phyloP scores from a whole-genome alignment of 1,139 yeast species.

The Arxiozyma heterogenica region DNA sequence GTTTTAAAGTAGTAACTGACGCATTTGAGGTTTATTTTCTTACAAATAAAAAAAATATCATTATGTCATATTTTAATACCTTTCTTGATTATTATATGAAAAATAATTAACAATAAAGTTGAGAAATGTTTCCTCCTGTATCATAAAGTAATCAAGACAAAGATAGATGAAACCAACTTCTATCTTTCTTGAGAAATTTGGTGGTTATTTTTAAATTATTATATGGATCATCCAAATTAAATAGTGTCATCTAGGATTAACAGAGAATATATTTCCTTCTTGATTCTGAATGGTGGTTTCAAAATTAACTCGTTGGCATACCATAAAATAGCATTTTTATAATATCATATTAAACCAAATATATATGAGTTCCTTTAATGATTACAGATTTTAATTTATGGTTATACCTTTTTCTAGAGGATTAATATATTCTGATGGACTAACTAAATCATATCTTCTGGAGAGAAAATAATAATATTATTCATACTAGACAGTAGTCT shows the following conservation, averaged over 20 bases:
- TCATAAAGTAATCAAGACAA: too few species aligned
- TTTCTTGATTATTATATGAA: not conserved
- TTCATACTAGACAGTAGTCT: not conserved
- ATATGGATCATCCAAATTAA: too few species aligned
- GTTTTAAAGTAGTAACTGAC: not conserved
- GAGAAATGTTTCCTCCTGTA: too few species aligned
- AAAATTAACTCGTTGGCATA: not conserved
- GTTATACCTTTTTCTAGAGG: not conserved
- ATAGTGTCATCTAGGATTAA: too few species aligned
- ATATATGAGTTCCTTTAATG: not conserved
- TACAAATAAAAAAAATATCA: not conserved
- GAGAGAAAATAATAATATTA: not conserved
- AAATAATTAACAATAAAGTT: not conserved
- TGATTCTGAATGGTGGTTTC: not conserved
- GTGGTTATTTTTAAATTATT: too few species aligned
- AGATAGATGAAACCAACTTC: too few species aligned
- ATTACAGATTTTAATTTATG: not conserved
- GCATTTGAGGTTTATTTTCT: slow-evolving; percentile 1
- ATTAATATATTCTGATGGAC: too few species aligned
- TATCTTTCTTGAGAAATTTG: too few species aligned
- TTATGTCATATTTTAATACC: too few species aligned
- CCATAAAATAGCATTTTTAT: not conserved
- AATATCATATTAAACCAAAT: not conserved
- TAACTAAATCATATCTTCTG: not conserved
- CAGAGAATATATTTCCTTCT: too few species aligned